Evolutionary conservation across 441 rosid genomes (phyloP).

Genomic region (Jatropha multifida): DNA sequence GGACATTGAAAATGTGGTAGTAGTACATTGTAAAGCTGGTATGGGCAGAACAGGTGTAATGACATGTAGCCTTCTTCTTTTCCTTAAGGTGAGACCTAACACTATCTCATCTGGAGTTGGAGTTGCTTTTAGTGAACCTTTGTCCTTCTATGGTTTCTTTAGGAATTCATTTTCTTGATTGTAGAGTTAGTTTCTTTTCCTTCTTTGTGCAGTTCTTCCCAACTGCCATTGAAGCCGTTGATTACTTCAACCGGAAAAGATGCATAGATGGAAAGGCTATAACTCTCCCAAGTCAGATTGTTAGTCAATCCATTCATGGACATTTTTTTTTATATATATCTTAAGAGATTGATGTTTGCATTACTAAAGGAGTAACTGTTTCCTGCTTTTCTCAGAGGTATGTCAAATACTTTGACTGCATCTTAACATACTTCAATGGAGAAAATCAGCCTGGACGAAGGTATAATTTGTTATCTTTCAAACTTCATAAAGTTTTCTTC

Average conservation of each 20-base stretch:
- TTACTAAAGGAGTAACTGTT: not conserved
- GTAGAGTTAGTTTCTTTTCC: conserved; percentile 25
- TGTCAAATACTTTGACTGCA: conserved; percentile 65
- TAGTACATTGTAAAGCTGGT: conserved; percentile 90
- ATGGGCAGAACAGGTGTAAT: conserved; percentile 90
- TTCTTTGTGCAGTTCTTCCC: conserved; percentile 64
- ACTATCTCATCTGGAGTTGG: conserved; percentile 1
- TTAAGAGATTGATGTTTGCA: conserved; percentile 15
- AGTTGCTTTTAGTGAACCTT: not conserved
- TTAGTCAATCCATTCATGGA: conserved; percentile 43
- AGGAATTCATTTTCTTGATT: conserved; percentile 8
- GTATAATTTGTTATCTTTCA: conserved; percentile 36
- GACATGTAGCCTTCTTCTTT: conserved; percentile 82
- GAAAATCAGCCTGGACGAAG: conserved; percentile 67
- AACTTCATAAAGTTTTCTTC: conserved; percentile 11
- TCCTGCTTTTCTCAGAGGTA: conserved; percentile 52
- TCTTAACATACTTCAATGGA: conserved; percentile 52
- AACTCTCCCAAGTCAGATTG: conserved; percentile 91
- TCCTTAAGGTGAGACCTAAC: conserved; percentile 55
- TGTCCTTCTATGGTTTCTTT: conserved; percentile 3
- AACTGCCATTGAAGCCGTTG: conserved; percentile 67
- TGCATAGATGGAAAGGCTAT: conserved; percentile 84
- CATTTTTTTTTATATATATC: conserved; percentile 5
- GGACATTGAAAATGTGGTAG: conserved; percentile 83
- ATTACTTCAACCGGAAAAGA: conserved; percentile 82